Evolutionary conservation across 352 stramenopile genomes (phyloP).

Genomic region (Phytophthora lateralis): DNA sequence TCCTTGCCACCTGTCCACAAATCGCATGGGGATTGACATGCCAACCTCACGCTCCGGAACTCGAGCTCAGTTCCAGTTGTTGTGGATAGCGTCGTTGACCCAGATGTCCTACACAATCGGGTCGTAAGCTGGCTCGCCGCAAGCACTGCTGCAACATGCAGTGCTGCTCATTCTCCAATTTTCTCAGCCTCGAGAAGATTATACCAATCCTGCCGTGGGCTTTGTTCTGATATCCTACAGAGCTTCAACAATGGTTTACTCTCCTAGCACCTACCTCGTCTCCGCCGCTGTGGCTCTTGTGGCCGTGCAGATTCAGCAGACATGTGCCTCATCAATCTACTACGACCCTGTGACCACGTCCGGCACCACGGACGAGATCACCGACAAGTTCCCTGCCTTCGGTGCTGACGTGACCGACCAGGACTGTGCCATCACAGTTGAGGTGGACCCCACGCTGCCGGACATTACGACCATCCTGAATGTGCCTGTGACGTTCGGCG

Average conservation of each 20-base stretch:
- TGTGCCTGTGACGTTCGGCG: slow-evolving; percentile 15
- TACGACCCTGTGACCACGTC: slow-evolving; percentile 16
- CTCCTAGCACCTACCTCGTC: slow-evolving; percentile 21
- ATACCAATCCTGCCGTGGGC: slow-evolving; percentile 3
- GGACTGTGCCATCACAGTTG: slow-evolving; percentile 13
- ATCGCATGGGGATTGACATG: background rate
- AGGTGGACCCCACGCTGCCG: slow-evolving; percentile 31
- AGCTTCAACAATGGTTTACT: slow-evolving; percentile 30
- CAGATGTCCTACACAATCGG: background rate
- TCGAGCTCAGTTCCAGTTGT: background rate
- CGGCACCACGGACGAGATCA: slow-evolving; percentile 17
- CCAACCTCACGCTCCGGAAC: background rate
- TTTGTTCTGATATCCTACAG: no score
- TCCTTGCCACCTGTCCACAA: slow-evolving; percentile 2
- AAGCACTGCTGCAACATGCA: background rate
- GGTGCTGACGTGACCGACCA: slow-evolving; percentile 17
- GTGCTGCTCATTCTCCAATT: slow-evolving; percentile 26
- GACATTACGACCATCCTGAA: slow-evolving; percentile 30
- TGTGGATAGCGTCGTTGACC: background rate
- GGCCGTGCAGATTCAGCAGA: slow-evolving; percentile 29
- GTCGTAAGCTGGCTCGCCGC: background rate
- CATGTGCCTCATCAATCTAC: slow-evolving; percentile 19
- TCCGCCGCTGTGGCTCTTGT: slow-evolving; percentile 15
- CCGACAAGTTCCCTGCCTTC: slow-evolving; percentile 8
- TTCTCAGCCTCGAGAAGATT: slow-evolving; percentile 33